These are phyloP conservation scores for Stachybotrys echinatus DNA, from an alignment of 2,329 filamentous ascomycete genomes.

Conservation along the genomic window DNA sequence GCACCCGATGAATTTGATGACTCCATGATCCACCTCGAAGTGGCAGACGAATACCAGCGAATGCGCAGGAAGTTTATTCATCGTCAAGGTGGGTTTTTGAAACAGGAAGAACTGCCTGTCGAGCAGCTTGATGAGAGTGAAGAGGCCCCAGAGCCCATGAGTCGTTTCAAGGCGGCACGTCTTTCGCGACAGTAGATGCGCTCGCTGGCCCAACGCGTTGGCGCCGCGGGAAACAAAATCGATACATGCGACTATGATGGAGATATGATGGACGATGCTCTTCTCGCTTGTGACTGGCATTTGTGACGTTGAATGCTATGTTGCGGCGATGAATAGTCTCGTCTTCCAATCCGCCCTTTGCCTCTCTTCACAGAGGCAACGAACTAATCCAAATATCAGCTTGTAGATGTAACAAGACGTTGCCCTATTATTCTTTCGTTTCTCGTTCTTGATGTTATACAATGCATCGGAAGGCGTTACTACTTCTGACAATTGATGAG, in stretches of 20 bases:
- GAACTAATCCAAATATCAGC: background rate
- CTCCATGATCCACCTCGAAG: constrained; percentile 65
- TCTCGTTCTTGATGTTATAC: no score
- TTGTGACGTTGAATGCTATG: background rate
- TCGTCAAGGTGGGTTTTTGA: constrained; percentile 74
- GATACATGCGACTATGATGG: background rate
- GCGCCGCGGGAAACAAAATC: background rate
- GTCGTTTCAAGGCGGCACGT: constrained; percentile 69
- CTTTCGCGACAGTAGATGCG: constrained; percentile 44
- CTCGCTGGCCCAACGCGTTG: background rate
- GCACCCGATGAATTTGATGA: constrained; percentile 64
- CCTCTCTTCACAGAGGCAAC: background rate
- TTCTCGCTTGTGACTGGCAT: background rate
- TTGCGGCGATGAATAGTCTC: background rate
- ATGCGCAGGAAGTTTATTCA: constrained; percentile 80
- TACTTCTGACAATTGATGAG: constrained; percentile 46
- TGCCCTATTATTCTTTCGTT: constrained; percentile 3
- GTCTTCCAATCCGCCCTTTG: background rate
- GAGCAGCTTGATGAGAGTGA: constrained; percentile 64
- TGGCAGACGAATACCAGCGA: constrained; percentile 77
- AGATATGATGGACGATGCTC: background rate
- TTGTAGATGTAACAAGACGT: background rate
- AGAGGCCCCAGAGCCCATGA: constrained; percentile 58
- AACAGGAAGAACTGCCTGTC: constrained; percentile 62
- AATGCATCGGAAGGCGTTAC: constrained; percentile 26